Evolutionary conservation across 805 yeast species (phyloP).

Genomic region (Candida odintsovae): DNA sequence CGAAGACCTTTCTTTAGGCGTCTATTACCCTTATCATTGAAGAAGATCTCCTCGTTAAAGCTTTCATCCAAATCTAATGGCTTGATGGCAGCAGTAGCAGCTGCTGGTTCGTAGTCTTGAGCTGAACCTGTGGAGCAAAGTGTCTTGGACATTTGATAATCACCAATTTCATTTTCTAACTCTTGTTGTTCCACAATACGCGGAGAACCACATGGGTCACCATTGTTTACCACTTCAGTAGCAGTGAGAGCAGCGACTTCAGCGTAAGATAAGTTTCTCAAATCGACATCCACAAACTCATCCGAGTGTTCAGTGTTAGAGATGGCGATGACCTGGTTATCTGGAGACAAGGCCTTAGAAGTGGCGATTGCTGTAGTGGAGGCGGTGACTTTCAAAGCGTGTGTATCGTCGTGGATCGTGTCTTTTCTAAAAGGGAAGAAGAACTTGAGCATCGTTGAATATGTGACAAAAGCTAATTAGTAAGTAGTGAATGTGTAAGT

Average conservation of each 20-base stretch:
- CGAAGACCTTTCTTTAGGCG: slow-evolving; percentile 16
- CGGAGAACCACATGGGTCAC: background rate
- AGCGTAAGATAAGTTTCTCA: slow-evolving; percentile 46
- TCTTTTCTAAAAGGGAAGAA: background rate
- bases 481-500: too few species aligned
- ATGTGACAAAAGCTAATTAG: too few species aligned
- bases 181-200: slow-evolving; percentile 12
- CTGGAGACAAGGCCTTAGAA: background rate
- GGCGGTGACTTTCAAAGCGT: background rate
- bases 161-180: slow-evolving; percentile 13
- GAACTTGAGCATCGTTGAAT: background rate
- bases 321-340: background rate
- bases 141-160: slow-evolving; percentile 19
- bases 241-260: slow-evolving; percentile 38
- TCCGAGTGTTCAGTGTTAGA: slow-evolving; percentile 22
- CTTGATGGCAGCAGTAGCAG: background rate
- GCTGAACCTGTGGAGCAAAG: background rate
- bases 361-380: background rate
- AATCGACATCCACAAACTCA: slow-evolving; percentile 40
- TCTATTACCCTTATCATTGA: slow-evolving; percentile 18
- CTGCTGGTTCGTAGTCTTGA: background rate
- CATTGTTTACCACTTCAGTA: background rate
- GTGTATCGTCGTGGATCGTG: background rate
- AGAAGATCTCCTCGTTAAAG: slow-evolving; percentile 1
- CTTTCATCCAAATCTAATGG: background rate